Percentiles rank a stretch among this genome's conserved stretches.
These are phyloP conservation scores for Eucalyptus melliodora DNA, from an alignment of 345 rosid genomes.

Conservation along the genomic window DNA sequence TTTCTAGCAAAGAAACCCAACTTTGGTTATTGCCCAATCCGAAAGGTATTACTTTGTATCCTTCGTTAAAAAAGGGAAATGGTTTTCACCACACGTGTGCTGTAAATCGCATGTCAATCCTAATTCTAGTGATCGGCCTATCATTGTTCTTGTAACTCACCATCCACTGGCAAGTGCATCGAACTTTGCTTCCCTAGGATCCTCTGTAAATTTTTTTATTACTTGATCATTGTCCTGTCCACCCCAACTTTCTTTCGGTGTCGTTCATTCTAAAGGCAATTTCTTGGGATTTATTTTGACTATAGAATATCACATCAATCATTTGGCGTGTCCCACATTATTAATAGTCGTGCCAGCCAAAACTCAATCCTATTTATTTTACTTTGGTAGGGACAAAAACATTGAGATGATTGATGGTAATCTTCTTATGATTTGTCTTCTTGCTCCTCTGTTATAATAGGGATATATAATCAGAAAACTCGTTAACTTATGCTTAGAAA, in stretches of 20 bases:
- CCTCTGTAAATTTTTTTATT: background rate
- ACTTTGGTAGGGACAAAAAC: background rate
- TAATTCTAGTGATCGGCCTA: background rate
- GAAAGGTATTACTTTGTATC: background rate
- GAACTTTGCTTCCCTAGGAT: background rate
- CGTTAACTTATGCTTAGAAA: background rate
- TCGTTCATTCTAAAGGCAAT: background rate
- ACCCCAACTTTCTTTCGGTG: background rate
- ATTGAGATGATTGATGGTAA: background rate
- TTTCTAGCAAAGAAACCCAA: background rate
- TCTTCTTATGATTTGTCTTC: background rate
- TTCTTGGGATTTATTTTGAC: background rate
- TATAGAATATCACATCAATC: background rate
- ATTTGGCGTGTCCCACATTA: background rate
- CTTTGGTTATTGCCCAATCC: background rate
- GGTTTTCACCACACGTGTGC: background rate
- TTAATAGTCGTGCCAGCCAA: background rate
- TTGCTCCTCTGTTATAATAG: background rate
- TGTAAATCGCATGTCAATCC: background rate
- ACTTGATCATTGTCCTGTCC: background rate
- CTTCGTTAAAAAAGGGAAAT: background rate
- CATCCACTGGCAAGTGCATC: background rate
- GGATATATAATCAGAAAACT: background rate
- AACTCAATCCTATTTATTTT: background rate
- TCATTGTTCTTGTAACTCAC: background rate